Evolutionary conservation across 2,329 filamentous ascomycete species (phyloP).

Genomic region (Aspergillus brunneoviolaceus): DNA sequence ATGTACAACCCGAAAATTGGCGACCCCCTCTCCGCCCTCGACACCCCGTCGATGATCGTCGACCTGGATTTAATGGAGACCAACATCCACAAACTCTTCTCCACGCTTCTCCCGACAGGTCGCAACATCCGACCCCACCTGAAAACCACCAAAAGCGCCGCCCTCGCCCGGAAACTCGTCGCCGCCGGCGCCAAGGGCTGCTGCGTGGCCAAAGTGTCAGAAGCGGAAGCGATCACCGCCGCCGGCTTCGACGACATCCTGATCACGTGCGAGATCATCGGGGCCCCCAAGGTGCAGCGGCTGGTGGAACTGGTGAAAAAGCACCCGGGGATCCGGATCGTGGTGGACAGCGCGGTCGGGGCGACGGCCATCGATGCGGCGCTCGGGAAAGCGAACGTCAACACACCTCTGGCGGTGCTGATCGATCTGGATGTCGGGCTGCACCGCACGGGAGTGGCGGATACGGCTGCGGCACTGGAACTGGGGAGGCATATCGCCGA

Average conservation of each 20-base stretch:
- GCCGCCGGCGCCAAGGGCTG: conserved; percentile 52
- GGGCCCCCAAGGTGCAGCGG: conserved; percentile 46
- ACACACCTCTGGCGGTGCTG: conserved; percentile 43
- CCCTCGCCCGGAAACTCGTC: conserved; percentile 46
- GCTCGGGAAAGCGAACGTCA: conserved; percentile 36
- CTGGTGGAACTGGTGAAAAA: conserved; percentile 48
- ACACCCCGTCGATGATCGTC: conserved; percentile 59
- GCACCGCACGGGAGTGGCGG: conserved; percentile 50
- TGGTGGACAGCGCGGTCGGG: conserved; percentile 50
- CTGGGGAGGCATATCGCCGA: conserved; percentile 43
- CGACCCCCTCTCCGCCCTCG: conserved; percentile 46
- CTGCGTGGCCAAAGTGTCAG: conserved; percentile 54
- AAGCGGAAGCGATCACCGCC: conserved; percentile 45
- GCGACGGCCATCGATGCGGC: conserved; percentile 49
- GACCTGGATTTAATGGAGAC: conserved; percentile 53
- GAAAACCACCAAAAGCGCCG: conserved; percentile 55
- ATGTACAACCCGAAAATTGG: conserved; percentile 47
- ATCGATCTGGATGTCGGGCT: conserved; percentile 54
- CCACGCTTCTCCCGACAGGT: conserved; percentile 47
- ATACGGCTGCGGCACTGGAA: conserved; percentile 41
- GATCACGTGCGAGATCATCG: conserved; percentile 54
- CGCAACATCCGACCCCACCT: conserved; percentile 51
- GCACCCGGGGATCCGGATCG: conserved; percentile 44
- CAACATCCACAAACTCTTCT: conserved; percentile 52
- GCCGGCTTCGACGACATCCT: conserved; percentile 51